phyloP scores from a whole-genome alignment of 2,329 filamentous ascomycete species.

The Raffaelea deltoideospora region DNA sequence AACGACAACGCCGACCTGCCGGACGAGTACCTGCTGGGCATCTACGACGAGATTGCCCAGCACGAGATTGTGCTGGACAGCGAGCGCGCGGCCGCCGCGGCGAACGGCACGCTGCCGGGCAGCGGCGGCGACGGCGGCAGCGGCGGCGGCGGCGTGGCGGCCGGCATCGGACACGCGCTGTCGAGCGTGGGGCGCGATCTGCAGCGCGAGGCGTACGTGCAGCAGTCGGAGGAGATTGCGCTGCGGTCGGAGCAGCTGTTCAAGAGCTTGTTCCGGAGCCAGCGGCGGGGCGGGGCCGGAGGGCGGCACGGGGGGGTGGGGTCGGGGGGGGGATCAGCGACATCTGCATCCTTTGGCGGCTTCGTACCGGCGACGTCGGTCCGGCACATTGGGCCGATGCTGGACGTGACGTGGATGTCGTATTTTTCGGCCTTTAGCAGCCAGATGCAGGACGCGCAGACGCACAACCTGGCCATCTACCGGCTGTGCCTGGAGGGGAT shows the following conservation, averaged over 20 bases:
- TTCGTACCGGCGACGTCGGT: conserved; percentile 91
- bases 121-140: conserved; percentile 41
- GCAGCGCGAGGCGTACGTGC: conserved; percentile 81
- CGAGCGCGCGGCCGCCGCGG: conserved; percentile 78
- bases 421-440: conserved; percentile 90
- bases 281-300: conserved; percentile 64
- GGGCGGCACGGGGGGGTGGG: conserved; percentile 19
- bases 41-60: conserved; percentile 79
- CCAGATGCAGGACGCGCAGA: conserved; percentile 81
- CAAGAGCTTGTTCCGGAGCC: conserved; percentile 81
- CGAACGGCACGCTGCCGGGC: conserved; percentile 44
- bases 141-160: conserved; percentile 54
- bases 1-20: conserved; percentile 92
- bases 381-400: conserved; percentile 95
- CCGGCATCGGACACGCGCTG: conserved; percentile 74
- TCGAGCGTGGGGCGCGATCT: conserved; percentile 85
- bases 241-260: conserved; percentile 67
- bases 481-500: conserved; percentile 89
- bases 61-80: conserved; percentile 94
- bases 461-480: conserved; percentile 86
- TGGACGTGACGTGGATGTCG: conserved; percentile 98
- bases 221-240: conserved; percentile 87
- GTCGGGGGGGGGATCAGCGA: not conserved
- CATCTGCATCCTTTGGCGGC: conserved; percentile 31
- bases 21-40: conserved; percentile 74